Evolutionary conservation across 805 yeast species (phyloP).

Genomic region (Saccharomycopsis olivae): DNA sequence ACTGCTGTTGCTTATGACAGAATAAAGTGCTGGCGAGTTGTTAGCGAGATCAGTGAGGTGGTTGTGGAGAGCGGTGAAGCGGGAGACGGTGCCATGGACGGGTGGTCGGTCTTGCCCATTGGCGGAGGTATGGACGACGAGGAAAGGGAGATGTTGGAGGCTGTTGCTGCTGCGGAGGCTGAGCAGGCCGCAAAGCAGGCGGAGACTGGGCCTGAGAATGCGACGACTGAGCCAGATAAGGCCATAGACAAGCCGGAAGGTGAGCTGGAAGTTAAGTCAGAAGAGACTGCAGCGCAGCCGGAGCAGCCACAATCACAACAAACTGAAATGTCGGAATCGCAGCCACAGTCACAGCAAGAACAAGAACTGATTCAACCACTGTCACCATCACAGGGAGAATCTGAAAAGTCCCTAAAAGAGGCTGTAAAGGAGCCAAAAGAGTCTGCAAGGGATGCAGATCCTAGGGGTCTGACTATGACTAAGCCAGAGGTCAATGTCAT

Average conservation of each 20-base stretch:
- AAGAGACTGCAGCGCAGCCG: not conserved
- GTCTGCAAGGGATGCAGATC: too few species aligned
- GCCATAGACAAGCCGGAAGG: not conserved
- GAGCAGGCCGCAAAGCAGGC: constrained; percentile 6
- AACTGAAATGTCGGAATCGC: not conserved
- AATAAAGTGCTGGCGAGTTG: too few species aligned
- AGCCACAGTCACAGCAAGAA: not conserved
- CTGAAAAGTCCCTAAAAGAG: too few species aligned
- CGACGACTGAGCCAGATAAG: not conserved
- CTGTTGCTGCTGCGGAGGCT: constrained; percentile 25
- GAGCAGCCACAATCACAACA: not conserved
- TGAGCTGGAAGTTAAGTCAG: not conserved
- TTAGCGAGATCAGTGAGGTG: not conserved
- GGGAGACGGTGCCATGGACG: constrained; percentile 9
- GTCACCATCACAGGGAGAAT: too few species aligned
- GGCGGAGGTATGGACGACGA: constrained; percentile 20
- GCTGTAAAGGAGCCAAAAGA: not conserved
- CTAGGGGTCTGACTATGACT: too few species aligned
- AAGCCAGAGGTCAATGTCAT: not conserved
- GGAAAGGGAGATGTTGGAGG: constrained; percentile 5
- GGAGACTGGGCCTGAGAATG: constrained; percentile 24
- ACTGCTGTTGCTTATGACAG: constrained; percentile 42
- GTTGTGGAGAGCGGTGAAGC: not conserved
- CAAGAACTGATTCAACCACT: not conserved
- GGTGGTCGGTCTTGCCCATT: constrained; percentile 25